Base-by-base conservation (phyloP, 805 yeast genomes). In the Naumovozyma baii region DNA sequence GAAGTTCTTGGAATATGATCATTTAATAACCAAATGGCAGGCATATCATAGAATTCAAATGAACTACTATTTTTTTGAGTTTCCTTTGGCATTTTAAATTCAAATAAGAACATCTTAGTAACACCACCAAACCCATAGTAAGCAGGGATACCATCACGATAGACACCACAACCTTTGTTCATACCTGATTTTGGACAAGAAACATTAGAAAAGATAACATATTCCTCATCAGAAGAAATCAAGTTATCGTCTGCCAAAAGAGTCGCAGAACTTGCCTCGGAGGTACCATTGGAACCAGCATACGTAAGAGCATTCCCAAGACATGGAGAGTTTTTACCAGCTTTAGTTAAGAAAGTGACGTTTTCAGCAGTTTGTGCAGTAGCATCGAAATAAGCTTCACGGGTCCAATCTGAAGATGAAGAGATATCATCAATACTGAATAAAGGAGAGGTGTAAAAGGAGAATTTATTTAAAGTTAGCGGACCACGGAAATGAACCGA, bases 401-500 rank as follows among this genome's bases (percentile, higher is more conserved):
- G 72, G 15, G 58, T 45, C 85, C 86, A 82, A 29, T 63, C 64
- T 18, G 69, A 67, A 16, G 69, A 57, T 26, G 67, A 54, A 34
- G 51, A 38, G 28, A 39, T 44, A 39, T 52, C 49, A 34, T 46
- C 42, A n/a, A 55, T 46, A 34, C 41, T 50, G 47, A 65, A 77
- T 20, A 62, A 54, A 3, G 65, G 64, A 13, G 78, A 49, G n/a
- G 68, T 67, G 54, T 78, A 82, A 48, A 64, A 77, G 4, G 76
- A 88, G 54, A 81, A 82, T 47, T 73, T 67, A 41, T 63, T 64
- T 48, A 82, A 65, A 8, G 65, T 59, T 43, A 82, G 59, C 3
- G 92, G 92, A 26, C 92, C 92, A 62, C 92, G 73, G 57, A 82
- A 73, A 55, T 82, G 92, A 9, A 82, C 87, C 1, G 86, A 76